phyloP scores from a whole-genome alignment of 2,329 filamentous ascomycete species.

The Metarhizium sp. region DNA sequence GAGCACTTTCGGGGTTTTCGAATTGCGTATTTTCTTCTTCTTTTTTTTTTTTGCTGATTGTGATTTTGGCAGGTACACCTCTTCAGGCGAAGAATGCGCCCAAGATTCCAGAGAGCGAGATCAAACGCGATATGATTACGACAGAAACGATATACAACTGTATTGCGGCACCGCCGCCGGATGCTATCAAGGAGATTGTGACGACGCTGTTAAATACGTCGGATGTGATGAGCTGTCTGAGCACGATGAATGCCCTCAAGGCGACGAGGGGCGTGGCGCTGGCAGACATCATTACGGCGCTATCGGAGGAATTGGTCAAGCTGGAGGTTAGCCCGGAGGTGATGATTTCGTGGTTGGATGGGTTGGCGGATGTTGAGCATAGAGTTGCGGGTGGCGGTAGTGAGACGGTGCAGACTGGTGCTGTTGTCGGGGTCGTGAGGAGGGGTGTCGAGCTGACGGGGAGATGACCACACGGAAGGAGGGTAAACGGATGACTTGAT shows the following conservation, averaged over 20 bases:
- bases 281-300: conserved; percentile 82
- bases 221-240: conserved; percentile 83
- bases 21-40: background rate
- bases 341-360: conserved; percentile 85
- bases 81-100: conserved; percentile 51
- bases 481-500: too few species aligned
- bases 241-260: conserved; percentile 83
- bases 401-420: conserved; percentile 85
- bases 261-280: conserved; percentile 75
- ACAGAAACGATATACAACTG: conserved; percentile 96
- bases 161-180: conserved; percentile 87
- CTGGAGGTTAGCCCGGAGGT: conserved; percentile 80
- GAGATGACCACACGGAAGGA: conserved; percentile 10
- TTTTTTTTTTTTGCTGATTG: background rate
- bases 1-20: background rate
- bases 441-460: conserved; percentile 69
- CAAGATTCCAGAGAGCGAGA: conserved; percentile 51
- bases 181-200: conserved; percentile 77
- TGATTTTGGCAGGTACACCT: conserved; percentile 47
- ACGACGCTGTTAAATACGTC: conserved; percentile 73
- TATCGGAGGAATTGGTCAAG: conserved; percentile 73
- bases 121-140: conserved; percentile 69
- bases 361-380: conserved; percentile 88
- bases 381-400: conserved; percentile 78
- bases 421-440: conserved; percentile 79